Conservation (phyloP, 129 eudicot species). For the Arctium lappa region DNA sequence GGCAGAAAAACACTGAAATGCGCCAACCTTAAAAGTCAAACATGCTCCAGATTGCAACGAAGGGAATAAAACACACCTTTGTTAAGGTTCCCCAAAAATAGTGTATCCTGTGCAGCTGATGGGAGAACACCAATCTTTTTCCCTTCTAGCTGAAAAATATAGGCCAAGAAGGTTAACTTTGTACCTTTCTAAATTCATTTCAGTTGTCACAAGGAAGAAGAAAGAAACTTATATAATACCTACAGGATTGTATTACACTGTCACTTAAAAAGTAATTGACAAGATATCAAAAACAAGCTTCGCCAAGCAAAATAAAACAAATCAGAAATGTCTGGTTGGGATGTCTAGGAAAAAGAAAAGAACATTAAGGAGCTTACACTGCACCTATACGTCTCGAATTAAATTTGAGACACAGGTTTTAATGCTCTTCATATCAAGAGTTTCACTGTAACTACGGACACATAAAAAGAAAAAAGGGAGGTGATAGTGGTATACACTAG, state of each 20-base stretch:
- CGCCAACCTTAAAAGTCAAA: not conserved
- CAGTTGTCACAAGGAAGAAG: not conserved
- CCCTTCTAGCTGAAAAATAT: constrained; percentile 75
- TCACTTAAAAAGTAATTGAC: not conserved
- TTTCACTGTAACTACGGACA: no score
- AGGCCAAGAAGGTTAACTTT: constrained; percentile 16
- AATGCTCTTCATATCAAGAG: no score
- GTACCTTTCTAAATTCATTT: not conserved
- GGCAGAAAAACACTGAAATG: constrained; percentile 1
- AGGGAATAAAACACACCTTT: constrained; percentile 52
- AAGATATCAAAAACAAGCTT: no score
- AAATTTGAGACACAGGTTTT: no score
- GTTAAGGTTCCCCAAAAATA: constrained; percentile 82
- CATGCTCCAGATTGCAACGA: not conserved
- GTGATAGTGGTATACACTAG: no score
- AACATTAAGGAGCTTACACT: no score
- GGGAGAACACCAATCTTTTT: constrained; percentile 90
- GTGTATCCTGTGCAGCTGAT: constrained; percentile 73
- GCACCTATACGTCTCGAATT: no score
- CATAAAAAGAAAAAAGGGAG: no score
- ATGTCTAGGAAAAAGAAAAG: not conserved
- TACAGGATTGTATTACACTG: not conserved
- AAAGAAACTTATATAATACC: not conserved
- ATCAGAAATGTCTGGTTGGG: not conserved
- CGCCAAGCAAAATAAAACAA: not conserved